phyloP scores from a whole-genome alignment of 306 rosid genomes.

The Trifolium subterraneum region DNA sequence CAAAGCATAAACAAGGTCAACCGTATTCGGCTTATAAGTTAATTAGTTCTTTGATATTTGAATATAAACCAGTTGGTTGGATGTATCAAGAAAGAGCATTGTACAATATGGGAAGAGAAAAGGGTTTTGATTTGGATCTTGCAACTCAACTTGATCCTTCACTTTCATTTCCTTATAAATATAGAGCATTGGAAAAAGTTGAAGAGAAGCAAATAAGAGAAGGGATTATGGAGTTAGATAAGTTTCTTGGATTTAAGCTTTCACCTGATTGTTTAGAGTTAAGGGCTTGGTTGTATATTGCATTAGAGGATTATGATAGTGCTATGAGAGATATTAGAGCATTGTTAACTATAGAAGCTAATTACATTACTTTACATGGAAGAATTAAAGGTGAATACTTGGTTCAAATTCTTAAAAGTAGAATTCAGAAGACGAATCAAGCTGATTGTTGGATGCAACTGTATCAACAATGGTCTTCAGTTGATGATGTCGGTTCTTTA shows the following conservation, averaged over 20 bases:
- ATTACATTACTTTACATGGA: constrained; percentile 58
- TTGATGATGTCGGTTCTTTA: constrained; percentile 83
- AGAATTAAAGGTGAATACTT: constrained; percentile 61
- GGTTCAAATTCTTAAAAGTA: constrained; percentile 54
- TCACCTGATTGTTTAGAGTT: constrained; percentile 73
- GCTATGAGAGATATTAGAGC: constrained; percentile 74
- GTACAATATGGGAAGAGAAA: constrained; percentile 74
- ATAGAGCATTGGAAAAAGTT: constrained; percentile 62
- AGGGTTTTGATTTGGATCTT: constrained; percentile 64
- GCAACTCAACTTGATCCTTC: constrained; percentile 82
- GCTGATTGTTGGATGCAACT: constrained; percentile 93
- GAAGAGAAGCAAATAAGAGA: constrained; percentile 71
- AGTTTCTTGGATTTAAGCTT: constrained; percentile 68
- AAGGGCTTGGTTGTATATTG: constrained; percentile 74
- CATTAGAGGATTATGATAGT: constrained; percentile 62
- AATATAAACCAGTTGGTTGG: constrained; percentile 79
- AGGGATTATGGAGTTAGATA: constrained; percentile 72
- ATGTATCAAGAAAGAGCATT: constrained; percentile 87
- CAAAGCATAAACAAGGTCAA: constrained; percentile 72
- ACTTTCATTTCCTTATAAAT: constrained; percentile 71
- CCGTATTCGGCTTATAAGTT: constrained; percentile 74
- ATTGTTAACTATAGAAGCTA: constrained; percentile 73
- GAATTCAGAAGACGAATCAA: constrained; percentile 55
- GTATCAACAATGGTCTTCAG: constrained; percentile 79
- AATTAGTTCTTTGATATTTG: constrained; percentile 68